Base-by-base conservation (phyloP, 139 green algal species). In the Astrephomene gubernaculifera region DNA sequence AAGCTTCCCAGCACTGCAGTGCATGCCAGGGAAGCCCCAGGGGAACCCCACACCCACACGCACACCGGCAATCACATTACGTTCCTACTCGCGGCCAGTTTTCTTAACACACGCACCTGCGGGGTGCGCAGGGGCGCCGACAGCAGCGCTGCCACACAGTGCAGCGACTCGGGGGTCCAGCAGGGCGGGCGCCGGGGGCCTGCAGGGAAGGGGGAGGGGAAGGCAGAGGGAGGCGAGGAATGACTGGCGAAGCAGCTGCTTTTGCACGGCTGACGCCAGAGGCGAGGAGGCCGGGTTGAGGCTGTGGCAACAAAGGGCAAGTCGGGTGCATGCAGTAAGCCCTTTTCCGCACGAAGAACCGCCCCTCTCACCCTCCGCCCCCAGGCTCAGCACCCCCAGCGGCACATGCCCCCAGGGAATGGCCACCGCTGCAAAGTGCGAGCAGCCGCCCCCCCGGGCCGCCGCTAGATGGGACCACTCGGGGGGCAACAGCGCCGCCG, bases 331-430 rank as follows among this genome's bases (percentile, higher is more conserved):
- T n/a, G n/a, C n/a, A n/a, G n/a, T n/a, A n/a, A n/a, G n/a, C n/a
- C n/a, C n/a, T n/a, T 36, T 67, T 67, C 12, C 49, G 17, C 49
- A 12, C 49, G 17, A 25, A 57, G 12, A 17, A 57, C 12, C 49
- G 49, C 1, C 36, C 36, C 10, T 24, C 72, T 70, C 53, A 81
- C 73, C 73, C 35, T 69, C 53, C 24, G 73, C 53, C 24, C 35
- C 73, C 53, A 81, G 35, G 52, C 73, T 81, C 35, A 81, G 73
- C 73, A 52, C 52, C n/a, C 73, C 73, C 52, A 70, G 27, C 10
- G 73, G 35, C 35, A 54, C 35, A 17, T 81, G 27, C 0, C 73
- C 73, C 21, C 21, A 2, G 22, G 73, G 73, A 12, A 81, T 53
- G 35, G 35, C 73, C 33, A 81, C 73, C 73, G 73, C 73, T 27